Percentiles rank a stretch among this genome's conserved stretches.
These are phyloP conservation scores for Rhynchospora breviuscula DNA, from an alignment of 176 grass and related monocot genomes.

Conservation along the genomic window DNA sequence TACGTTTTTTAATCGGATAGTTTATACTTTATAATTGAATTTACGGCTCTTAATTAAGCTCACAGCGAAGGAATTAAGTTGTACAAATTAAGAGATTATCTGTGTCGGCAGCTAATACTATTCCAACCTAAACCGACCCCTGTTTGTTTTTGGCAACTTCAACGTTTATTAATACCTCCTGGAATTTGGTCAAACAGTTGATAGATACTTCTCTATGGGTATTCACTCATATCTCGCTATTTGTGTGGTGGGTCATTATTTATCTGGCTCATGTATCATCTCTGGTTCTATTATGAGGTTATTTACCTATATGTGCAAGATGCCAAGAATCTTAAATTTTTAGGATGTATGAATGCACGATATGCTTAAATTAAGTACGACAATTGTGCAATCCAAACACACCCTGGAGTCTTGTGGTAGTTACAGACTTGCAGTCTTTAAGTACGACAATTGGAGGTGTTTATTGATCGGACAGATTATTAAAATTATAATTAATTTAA, in stretches of 20 bases:
- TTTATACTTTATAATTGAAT: not conserved
- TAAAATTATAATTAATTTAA: not conserved
- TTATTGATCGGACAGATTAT: not conserved
- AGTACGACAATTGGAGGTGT: not conserved
- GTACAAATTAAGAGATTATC: conserved; percentile 4
- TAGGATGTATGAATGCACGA: too few species aligned
- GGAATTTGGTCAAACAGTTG: not conserved
- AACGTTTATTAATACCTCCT: not conserved
- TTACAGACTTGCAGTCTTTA: not conserved
- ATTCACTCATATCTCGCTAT: not conserved
- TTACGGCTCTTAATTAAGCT: not conserved
- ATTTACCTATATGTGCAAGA: too few species aligned
- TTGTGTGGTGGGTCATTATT: not conserved
- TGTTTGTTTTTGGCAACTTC: too few species aligned
- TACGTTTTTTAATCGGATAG: not conserved
- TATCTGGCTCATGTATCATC: not conserved
- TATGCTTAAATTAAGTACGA: too few species aligned
- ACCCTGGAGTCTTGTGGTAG: too few species aligned
- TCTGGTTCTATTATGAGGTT: too few species aligned
- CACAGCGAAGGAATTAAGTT: not conserved
- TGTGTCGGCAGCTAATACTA: conserved; percentile 5
- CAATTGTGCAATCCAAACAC: too few species aligned
- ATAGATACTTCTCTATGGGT: not conserved
- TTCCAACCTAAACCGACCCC: not conserved
- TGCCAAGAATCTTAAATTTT: too few species aligned